Evolutionary conservation across 768 basidiomycete species (phyloP), one percentile per base, ranked within the genome.

Genomic region (Saitozyma sp.): DNA sequence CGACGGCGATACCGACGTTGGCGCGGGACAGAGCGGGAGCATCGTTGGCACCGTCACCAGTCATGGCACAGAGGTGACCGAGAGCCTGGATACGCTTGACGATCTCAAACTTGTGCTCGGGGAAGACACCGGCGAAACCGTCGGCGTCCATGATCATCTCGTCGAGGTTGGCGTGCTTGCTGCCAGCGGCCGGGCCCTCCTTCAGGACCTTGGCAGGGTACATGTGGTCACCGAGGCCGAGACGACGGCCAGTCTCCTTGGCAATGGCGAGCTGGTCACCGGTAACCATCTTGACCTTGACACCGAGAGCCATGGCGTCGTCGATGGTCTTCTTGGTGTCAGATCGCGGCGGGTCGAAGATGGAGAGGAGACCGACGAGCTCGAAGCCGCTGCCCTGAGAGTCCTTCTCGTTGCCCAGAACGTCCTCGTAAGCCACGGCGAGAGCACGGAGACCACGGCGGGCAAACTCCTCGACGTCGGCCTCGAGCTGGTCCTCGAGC

Each of bases 261-360:
- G 95, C 95, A 72, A 98, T 98, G 68, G 95, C 95, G 78, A 98
- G 91, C 84, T 98, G 95, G 80, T 98, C 95, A 84, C 95, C 95
- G n/a, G 95, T 98, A 64, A 97, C 95, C 95, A 98, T 98, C 89
- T 98, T 98, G 80, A 98, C 94, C 79, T 88, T 89, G 73, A 98
- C 93, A 81, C 95, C 95, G 78, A 97, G 91, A 61, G 88, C 88
- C 61, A 92, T 84, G 57, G 95, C 94, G 80, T 98, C 93, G 75
- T 97, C 94, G 77, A 98, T 97, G 17, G 95, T 98, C 83, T 96
- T 91, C 84, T 98, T 96, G 81, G 95, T 98, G 78, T 98, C 95
- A 0, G 90, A 89, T 81, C 95, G 92, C 67, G 95, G 95, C 64
- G 94, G 94, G 78, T 97, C 94, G 82, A 91, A 97, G 84, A 98